Evolutionary conservation across 352 stramenopile genomes (phyloP).

Genomic region (Salisapilia sapeloensis): DNA sequence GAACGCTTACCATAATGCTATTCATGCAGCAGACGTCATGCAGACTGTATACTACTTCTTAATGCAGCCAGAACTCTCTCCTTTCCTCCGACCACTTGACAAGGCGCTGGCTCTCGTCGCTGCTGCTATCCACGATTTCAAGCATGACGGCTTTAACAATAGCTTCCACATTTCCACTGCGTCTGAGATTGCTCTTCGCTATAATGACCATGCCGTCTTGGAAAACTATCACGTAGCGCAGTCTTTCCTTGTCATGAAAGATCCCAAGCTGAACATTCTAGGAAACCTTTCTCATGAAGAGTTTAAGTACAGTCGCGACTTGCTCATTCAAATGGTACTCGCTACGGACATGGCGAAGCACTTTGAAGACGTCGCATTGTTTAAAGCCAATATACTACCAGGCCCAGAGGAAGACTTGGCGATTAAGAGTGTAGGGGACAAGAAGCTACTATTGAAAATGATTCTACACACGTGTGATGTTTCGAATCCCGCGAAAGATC

Average conservation of each 20-base stretch:
- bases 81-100: constrained; percentile 61
- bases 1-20: constrained; percentile 83
- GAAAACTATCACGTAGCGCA: constrained; percentile 83
- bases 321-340: constrained; percentile 84
- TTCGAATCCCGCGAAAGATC: constrained; percentile 86
- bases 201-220: constrained; percentile 80
- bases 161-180: constrained; percentile 77
- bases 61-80: constrained; percentile 44
- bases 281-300: constrained; percentile 49
- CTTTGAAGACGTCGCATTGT: constrained; percentile 74
- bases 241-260: constrained; percentile 84
- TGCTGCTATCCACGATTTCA: constrained; percentile 80
- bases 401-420: constrained; percentile 35
- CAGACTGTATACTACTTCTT: constrained; percentile 80
- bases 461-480: constrained; percentile 89
- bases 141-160: constrained; percentile 84
- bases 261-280: constrained; percentile 69
- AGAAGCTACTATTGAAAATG: constrained; percentile 80
- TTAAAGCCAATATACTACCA: constrained; percentile 78
- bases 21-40: constrained; percentile 82
- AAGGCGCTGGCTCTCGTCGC: constrained; percentile 56
- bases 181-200: constrained; percentile 74
- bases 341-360: constrained; percentile 85
- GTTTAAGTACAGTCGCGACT: constrained; percentile 76
- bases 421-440: constrained; percentile 76